phyloP scores from a whole-genome alignment of 2,329 filamentous ascomycete genomes.

The Erysiphe pulchra region DNA sequence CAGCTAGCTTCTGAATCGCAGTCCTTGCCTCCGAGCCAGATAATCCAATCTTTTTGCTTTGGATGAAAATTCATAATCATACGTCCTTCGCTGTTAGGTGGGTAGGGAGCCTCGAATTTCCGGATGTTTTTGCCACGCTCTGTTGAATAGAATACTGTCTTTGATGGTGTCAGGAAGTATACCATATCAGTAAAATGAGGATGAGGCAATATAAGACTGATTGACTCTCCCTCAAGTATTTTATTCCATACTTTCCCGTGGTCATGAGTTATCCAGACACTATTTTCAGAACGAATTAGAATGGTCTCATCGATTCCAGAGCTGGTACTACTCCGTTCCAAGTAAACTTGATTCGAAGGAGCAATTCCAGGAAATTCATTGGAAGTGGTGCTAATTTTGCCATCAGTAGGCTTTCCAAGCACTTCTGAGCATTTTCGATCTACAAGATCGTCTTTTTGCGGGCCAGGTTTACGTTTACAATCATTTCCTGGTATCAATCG shows the following conservation, averaged over 20 bases:
- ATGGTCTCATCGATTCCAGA: conserved; percentile 45
- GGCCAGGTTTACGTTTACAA: conserved; percentile 33
- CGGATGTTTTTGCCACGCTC: conserved; percentile 54
- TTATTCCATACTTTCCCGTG: conserved; percentile 72
- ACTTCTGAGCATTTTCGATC: conserved; percentile 53
- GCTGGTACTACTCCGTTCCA: conserved; percentile 47
- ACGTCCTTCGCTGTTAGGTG: conserved; percentile 16
- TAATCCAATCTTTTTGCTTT: conserved; percentile 63
- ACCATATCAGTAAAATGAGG: conserved; percentile 60
- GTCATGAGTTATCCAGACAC: conserved; percentile 49
- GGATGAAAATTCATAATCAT: conserved; percentile 59
- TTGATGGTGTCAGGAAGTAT: conserved; percentile 51
- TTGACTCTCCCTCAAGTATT: conserved; percentile 41
- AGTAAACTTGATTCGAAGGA: conserved; percentile 37
- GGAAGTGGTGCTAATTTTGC: conserved; percentile 35
- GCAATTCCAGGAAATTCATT: conserved; percentile 33
- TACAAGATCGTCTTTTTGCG: conserved; percentile 43
- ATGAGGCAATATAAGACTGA: conserved; percentile 52
- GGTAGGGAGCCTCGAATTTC: conserved; percentile 43
- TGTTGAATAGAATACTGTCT: conserved; percentile 52
- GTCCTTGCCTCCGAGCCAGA: conserved; percentile 55
- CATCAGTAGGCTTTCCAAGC: conserved; percentile 26
- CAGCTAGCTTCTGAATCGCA: conserved; percentile 36
- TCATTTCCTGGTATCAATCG: conserved; percentile 68
- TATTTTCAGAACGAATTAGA: conserved; percentile 21